phyloP scores from a whole-genome alignment of 257 asterid genomes.

The Solanum arcanum region DNA sequence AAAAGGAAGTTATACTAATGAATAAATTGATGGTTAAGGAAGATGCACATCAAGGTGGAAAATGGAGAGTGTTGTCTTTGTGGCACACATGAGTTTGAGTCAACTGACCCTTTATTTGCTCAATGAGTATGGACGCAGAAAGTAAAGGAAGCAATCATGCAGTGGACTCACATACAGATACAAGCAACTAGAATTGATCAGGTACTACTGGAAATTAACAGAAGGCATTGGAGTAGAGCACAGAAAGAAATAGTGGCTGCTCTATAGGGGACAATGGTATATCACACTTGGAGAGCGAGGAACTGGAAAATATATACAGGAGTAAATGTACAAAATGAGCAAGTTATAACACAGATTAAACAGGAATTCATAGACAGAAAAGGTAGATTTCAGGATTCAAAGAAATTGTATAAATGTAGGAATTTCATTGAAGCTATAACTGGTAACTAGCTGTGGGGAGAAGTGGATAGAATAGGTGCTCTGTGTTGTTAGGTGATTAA shows the following conservation, averaged over 20 bases:
- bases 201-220: background rate
- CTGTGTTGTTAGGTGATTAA: background rate
- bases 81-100: background rate
- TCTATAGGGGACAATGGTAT: background rate
- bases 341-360: background rate
- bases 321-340: background rate
- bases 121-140: background rate
- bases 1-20: background rate
- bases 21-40: background rate
- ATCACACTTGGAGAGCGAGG: background rate
- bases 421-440: background rate
- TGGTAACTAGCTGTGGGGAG: background rate
- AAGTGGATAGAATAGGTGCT: background rate
- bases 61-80: background rate
- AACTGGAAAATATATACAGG: background rate
- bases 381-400: background rate
- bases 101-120: background rate
- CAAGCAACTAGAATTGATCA: background rate
- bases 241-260: background rate
- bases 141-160: background rate
- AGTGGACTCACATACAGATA: background rate
- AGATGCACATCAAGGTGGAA: background rate
- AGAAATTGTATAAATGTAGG: background rate
- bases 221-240: background rate
- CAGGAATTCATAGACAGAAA: background rate